Evolutionary conservation across 1,284 basidiomycete species (phyloP).

Genomic region (Irpex lacteus): DNA sequence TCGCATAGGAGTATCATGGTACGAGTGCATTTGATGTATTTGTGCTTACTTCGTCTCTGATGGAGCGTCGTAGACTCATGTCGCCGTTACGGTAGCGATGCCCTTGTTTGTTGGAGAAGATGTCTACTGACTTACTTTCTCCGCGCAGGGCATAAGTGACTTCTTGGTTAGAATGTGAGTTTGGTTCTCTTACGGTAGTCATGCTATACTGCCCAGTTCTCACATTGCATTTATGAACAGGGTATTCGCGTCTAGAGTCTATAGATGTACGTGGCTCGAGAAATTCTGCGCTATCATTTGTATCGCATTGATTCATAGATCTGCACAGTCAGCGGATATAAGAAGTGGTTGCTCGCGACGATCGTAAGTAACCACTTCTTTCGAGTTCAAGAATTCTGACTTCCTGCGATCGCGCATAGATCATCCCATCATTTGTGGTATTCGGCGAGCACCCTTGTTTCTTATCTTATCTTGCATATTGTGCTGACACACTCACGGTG

Average conservation of each 20-base stretch:
- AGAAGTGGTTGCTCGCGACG: constrained; percentile 9
- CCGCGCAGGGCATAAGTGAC: constrained; percentile 16
- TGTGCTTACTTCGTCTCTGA: neutral
- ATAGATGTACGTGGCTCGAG: constrained; percentile 13
- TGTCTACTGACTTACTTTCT: neutral
- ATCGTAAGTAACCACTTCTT: constrained; percentile 14
- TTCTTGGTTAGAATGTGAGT: constrained; percentile 16
- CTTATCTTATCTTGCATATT: neutral
- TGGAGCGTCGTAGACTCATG: constrained; percentile 4
- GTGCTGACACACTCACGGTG: neutral
- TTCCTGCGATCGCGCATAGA: constrained; percentile 4
- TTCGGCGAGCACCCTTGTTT: constrained; percentile 12
- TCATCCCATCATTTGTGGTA: constrained; percentile 16
- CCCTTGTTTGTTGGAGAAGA: neutral
- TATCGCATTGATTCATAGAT: neutral
- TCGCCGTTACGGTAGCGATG: constrained; percentile 12
- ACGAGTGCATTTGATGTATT: neutral
- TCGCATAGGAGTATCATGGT: constrained; percentile 21
- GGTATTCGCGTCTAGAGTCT: constrained; percentile 20
- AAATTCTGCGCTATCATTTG: neutral
- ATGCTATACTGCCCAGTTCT: neutral
- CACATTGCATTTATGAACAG: constrained; percentile 4
- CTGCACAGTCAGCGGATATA: constrained; percentile 18
- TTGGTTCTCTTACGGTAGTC: neutral
- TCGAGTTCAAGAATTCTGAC: neutral